These are phyloP conservation scores for Penicillium goetzii DNA, from an alignment of 495 filamentous ascomycete genomes.

Conservation along the genomic window DNA sequence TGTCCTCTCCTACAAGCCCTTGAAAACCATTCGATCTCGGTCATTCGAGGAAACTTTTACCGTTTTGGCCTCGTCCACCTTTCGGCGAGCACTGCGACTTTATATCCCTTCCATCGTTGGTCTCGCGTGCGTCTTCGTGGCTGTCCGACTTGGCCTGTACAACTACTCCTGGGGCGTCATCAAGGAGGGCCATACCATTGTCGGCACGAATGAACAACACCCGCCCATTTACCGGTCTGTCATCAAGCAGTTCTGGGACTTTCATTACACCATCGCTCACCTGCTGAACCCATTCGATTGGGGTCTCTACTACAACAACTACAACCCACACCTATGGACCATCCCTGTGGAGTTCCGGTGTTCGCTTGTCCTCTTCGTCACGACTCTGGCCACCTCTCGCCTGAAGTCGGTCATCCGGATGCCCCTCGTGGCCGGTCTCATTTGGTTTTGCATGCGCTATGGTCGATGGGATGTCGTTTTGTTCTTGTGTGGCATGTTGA, in stretches of 20 bases:
- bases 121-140: conserved; percentile 57
- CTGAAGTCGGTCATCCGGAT: conserved; percentile 52
- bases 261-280: conserved; percentile 50
- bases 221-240: conserved; percentile 50
- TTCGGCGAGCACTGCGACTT: conserved; percentile 65
- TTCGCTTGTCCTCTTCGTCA: conserved; percentile 67
- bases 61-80: conserved; percentile 61
- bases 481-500: conserved; percentile 61
- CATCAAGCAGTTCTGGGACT: conserved; percentile 51
- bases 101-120: conserved; percentile 64
- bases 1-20: conserved; percentile 66
- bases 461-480: conserved; percentile 64
- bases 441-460: conserved; percentile 59
- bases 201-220: conserved; percentile 53
- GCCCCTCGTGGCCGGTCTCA: conserved; percentile 45
- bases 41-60: conserved; percentile 54
- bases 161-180: conserved; percentile 48
- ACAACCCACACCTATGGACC: conserved; percentile 73
- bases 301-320: conserved; percentile 57
- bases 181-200: conserved; percentile 45
- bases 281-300: conserved; percentile 60
- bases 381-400: conserved; percentile 58
- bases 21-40: conserved; percentile 60
- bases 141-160: conserved; percentile 56
- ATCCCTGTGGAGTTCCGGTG: conserved; percentile 72